A percentile compares a stretch with the other conserved stretches of the same genome.
phyloP scores from a whole-genome alignment of 805 yeast genomes.

The Wickerhamiella hasegawae region DNA sequence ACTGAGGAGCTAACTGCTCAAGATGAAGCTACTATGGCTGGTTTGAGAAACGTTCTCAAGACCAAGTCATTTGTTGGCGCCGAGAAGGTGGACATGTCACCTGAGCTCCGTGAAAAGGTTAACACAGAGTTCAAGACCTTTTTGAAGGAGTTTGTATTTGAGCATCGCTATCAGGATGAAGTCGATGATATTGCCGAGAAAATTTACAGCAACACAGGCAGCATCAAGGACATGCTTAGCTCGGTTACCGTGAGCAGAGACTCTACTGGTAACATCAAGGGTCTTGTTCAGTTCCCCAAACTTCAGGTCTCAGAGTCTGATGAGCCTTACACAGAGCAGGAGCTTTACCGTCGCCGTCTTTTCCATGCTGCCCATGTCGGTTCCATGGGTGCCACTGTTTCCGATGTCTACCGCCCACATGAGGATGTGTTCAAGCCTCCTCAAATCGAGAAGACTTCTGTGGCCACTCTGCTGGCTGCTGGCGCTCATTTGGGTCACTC shows the following conservation, averaged over 20 bases:
- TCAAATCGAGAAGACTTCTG: conserved; percentile 38
- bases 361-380: conserved; percentile 42
- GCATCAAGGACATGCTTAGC: conserved; percentile 4
- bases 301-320: conserved; percentile 42
- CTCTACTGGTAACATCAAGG: conserved; percentile 11
- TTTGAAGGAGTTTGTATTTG: conserved; percentile 16
- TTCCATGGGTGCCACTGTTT: conserved; percentile 46
- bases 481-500: conserved; percentile 94
- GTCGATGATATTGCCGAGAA: conserved; percentile 10
- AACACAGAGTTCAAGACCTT: conserved; percentile 16
- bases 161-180: conserved; percentile 15
- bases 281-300: conserved; percentile 34
- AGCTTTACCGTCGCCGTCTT: conserved; percentile 57
- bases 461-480: conserved; percentile 66
- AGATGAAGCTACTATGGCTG: conserved; percentile 4
- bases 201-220: conserved; percentile 8
- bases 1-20: conserved; percentile 1
- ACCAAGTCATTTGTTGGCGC: conserved; percentile 11
- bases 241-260: background rate
- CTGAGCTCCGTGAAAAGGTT: conserved; percentile 18
- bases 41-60: conserved; percentile 8
- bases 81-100: conserved; percentile 14
- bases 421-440: conserved; percentile 47
- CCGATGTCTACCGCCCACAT: conserved; percentile 53
- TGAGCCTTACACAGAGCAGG: conserved; percentile 62